Evolutionary conservation across 257 asterid species (phyloP).

Genomic region (Solanum rostratum): DNA sequence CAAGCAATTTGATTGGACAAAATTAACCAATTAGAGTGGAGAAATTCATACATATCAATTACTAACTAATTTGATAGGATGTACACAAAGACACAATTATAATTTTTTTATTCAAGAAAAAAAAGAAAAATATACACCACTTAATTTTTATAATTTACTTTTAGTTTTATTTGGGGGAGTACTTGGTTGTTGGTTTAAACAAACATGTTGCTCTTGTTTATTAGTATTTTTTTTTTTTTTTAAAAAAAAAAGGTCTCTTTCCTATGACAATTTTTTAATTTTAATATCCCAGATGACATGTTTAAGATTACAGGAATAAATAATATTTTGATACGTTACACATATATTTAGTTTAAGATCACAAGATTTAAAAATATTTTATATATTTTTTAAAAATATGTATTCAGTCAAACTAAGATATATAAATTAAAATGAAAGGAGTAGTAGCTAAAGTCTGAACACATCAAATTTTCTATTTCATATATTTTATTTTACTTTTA

Average conservation of each 20-base stretch:
- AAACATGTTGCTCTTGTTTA: too few species aligned
- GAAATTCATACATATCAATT: background rate
- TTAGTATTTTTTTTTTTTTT: too few species aligned
- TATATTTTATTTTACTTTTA: too few species aligned
- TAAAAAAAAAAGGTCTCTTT: too few species aligned
- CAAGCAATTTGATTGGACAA: constrained; percentile 6
- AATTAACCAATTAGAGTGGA: background rate
- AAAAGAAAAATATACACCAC: background rate
- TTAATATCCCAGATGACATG: background rate
- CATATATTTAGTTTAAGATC: too few species aligned
- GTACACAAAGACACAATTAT: background rate
- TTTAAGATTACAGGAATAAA: too few species aligned
- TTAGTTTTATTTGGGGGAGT: background rate
- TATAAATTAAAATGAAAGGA: background rate
- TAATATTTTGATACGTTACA: too few species aligned
- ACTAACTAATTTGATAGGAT: background rate
- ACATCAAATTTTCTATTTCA: too few species aligned
- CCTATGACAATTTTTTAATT: background rate
- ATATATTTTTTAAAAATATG: too few species aligned
- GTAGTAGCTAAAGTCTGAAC: background rate
- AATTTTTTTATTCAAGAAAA: background rate
- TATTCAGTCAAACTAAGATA: background rate
- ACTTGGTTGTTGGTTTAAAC: background rate
- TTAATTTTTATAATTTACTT: background rate
- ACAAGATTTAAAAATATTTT: background rate